Conservation (phyloP, 371 early-diverging fungal genomes). For the Umbelopsis sp. region DNA sequence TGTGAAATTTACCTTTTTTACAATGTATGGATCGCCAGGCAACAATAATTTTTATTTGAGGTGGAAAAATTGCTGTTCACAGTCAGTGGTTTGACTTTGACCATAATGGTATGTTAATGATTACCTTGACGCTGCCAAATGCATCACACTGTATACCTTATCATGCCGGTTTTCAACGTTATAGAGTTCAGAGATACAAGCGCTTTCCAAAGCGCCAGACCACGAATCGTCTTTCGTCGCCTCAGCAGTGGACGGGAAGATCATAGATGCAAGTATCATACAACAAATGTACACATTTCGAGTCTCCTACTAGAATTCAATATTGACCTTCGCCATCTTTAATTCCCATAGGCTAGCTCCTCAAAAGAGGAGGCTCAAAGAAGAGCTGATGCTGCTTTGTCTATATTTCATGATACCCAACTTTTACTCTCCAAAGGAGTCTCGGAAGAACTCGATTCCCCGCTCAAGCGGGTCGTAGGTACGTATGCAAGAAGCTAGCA, state of each 20-base stretch:
- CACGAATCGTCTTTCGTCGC: slow-evolving; percentile 1
- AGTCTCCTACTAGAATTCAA: background rate
- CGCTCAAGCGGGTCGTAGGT: slow-evolving; percentile 7
- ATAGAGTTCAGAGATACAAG: slow-evolving; percentile 13
- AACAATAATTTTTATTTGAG: too few relatives aligned
- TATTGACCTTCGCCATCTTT: background rate
- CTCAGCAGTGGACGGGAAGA: background rate
- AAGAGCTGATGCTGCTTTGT: background rate
- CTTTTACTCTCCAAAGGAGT: slow-evolving; percentile 2
- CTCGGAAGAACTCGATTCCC: background rate
- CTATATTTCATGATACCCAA: slow-evolving; percentile 5
- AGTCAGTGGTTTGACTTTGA: too few relatives aligned
- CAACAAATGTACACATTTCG: background rate
- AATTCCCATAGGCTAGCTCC: background rate
- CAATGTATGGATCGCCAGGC: too few relatives aligned
- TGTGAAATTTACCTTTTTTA: too few relatives aligned
- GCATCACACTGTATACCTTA: background rate
- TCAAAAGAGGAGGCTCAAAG: slow-evolving; percentile 1
- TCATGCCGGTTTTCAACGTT: background rate
- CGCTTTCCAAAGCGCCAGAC: slow-evolving; percentile 1
- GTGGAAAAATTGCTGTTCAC: too few relatives aligned
- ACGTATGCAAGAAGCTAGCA: background rate
- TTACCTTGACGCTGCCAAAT: background rate
- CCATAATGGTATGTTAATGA: too few relatives aligned
- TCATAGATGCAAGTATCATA: background rate